phyloP scores from a whole-genome alignment of 1,139 yeast species.

The Zygoascus sp. region DNA sequence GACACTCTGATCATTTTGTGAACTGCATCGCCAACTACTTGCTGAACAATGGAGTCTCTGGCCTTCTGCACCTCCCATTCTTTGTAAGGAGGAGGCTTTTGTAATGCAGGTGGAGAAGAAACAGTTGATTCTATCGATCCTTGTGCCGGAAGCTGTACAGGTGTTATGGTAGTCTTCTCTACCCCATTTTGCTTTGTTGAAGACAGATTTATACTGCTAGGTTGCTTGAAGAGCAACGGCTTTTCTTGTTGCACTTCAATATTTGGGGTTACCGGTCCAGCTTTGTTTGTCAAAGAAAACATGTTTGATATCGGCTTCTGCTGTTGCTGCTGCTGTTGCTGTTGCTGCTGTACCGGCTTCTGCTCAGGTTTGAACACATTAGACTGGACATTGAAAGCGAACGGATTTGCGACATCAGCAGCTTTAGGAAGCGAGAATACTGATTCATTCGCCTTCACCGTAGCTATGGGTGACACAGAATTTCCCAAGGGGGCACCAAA shows the following conservation, averaged over 20 bases:
- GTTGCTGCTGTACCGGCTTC: no score
- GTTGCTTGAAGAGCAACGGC: no score
- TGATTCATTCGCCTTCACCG: background rate
- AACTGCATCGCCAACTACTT: background rate
- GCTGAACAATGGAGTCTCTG: background rate
- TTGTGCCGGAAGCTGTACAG: background rate
- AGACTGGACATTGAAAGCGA: background rate
- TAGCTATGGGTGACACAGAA: background rate
- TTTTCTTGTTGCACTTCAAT: no score
- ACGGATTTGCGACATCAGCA: background rate
- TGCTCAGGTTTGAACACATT: background rate
- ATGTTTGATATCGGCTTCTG: no score
- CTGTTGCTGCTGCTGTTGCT: no score
- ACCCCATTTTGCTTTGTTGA: no score
- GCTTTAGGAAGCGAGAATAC: background rate
- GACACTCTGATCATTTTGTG: background rate
- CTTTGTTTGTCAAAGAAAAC: no score
- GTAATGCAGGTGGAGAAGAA: no score
- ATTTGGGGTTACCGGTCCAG: no score
- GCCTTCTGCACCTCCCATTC: slow-evolving; percentile 3
- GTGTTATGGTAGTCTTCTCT: background rate
- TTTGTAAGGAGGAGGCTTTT: background rate
- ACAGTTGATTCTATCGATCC: no score
- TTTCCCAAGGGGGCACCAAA: no score
- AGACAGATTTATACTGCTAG: no score